Base-by-base conservation (phyloP, 2,329 filamentous ascomycete species). In the Saccharata proteae region DNA sequence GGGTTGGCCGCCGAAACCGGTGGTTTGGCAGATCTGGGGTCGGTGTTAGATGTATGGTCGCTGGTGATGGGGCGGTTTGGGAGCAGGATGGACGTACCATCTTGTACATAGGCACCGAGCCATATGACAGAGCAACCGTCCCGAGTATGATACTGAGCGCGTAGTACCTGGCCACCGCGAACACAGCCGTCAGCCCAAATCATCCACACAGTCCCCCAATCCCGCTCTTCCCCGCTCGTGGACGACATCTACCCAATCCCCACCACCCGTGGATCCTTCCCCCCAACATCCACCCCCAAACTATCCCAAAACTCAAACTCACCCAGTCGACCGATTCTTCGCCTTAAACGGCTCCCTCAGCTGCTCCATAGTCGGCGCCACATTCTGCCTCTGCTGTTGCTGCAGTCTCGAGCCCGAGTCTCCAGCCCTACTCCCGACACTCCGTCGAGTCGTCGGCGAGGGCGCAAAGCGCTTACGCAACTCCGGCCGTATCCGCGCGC, bases 1-100 rank as follows among this genome's bases (percentile, higher is more conserved):
- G 18, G 88, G 88, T 53, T 93, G 84, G 23, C 88, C 88, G 46
- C 84, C 84, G 84, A 84, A 96, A 47, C 88, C 81, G 9, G 79
- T 86, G 11, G 80, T 81, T 61, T 80, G 75, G 60, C 81, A 88
- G 49, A 88, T 85, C 75, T 82, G 42, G 28, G 10, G 12, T 12
- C 9, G 17, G 8, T 10, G 23, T 30, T 14, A 26, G 23, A 20
- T 22, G 15, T n/a, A 22, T 6, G 13, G 3, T 25, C n/a, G n/a
- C n/a, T 26, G 16, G n/a, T 24, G 16, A 24, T 23, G 23, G 3
- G n/a, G 13, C 15, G 16, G 35, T 21, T 24, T 4, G 7, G 4
- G 12, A 6, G 5, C 19, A 17, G 16, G 19, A 10, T 6, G n/a
- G 8, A 34, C 57, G 23, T 54, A 81, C 79, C 78, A 85, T 88